These are phyloP conservation scores for Colletotrichum cereale DNA, from an alignment of 2,329 filamentous ascomycete genomes.

Conservation along the genomic window DNA sequence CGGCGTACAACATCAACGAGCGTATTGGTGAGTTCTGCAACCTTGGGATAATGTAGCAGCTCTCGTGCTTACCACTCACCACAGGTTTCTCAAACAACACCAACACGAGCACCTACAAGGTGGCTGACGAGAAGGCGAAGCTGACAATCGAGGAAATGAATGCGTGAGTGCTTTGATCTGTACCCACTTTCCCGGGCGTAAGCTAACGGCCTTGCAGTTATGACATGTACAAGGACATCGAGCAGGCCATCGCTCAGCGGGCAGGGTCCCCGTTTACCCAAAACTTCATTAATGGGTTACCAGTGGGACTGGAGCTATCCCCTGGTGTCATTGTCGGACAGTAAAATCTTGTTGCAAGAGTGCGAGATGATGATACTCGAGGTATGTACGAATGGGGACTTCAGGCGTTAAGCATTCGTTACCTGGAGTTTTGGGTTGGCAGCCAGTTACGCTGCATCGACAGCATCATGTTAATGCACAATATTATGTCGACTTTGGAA, in stretches of 20 bases:
- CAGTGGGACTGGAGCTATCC: slow-evolving; percentile 61
- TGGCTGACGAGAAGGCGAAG: slow-evolving; percentile 71
- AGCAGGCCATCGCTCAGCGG: slow-evolving; percentile 58
- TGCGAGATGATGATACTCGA: background rate
- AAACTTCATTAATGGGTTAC: slow-evolving; percentile 58
- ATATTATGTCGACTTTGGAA: background rate
- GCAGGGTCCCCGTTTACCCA: slow-evolving; percentile 51
- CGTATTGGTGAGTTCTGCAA: slow-evolving; percentile 62
- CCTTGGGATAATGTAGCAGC: background rate
- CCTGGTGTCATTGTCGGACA: slow-evolving; percentile 57
- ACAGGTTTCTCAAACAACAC: slow-evolving; percentile 73
- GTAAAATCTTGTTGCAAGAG: background rate
- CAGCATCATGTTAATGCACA: background rate
- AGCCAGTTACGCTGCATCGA: background rate
- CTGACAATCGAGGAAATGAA: slow-evolving; percentile 80
- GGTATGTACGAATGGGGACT: background rate
- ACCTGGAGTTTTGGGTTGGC: slow-evolving; percentile 11
- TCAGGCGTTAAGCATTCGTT: background rate
- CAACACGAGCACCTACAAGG: slow-evolving; percentile 67
- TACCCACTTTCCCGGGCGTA: rapidly evolving
- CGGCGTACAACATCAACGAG: slow-evolving; percentile 72
- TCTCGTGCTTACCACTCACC: background rate
- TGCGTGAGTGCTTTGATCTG: slow-evolving; percentile 56
- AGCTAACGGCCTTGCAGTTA: slow-evolving; percentile 55
- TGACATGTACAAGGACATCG: slow-evolving; percentile 69